These are phyloP conservation scores for Aspergillus quadrilineatus DNA, from an alignment of 2,329 filamentous ascomycete genomes.

Conservation along the genomic window DNA sequence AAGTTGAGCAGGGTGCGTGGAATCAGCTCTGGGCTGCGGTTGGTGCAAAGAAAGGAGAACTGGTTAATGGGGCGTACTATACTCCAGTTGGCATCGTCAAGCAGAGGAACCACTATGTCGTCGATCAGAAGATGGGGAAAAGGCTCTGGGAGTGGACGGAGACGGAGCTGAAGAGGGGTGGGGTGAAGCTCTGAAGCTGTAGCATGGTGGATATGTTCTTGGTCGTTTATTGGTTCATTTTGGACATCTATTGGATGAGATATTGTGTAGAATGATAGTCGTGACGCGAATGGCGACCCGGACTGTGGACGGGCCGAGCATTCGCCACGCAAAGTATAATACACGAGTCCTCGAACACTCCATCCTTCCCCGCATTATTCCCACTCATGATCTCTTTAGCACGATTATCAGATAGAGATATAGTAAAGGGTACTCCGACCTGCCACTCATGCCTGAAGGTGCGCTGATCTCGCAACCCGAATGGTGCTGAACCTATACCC, in stretches of 20 bases:
- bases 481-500: too few species aligned
- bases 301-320: background rate
- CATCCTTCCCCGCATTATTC: conserved; percentile 1
- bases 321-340: conserved; percentile 4
- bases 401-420: background rate
- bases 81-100: conserved; percentile 31
- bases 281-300: conserved; percentile 1
- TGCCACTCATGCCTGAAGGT: background rate
- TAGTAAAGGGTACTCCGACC: too few species aligned
- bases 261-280: background rate
- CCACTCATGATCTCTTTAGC: background rate
- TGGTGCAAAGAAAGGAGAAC: conserved; percentile 25
- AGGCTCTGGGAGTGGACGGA: conserved; percentile 39
- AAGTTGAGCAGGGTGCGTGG: conserved; percentile 23
- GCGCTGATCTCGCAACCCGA: background rate
- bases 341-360: background rate
- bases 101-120: conserved; percentile 26
- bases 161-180: conserved; percentile 21
- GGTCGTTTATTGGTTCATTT: background rate
- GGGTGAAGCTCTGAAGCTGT: background rate
- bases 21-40: conserved; percentile 34
- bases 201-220: too few species aligned
- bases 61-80: conserved; percentile 32
- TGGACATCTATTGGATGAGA: background rate
- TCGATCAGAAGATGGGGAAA: conserved; percentile 26